Evolutionary conservation across 805 yeast genomes (phyloP), one percentile per base, ranked within the genome.

Genomic region (Priceomyces melissophilus): DNA sequence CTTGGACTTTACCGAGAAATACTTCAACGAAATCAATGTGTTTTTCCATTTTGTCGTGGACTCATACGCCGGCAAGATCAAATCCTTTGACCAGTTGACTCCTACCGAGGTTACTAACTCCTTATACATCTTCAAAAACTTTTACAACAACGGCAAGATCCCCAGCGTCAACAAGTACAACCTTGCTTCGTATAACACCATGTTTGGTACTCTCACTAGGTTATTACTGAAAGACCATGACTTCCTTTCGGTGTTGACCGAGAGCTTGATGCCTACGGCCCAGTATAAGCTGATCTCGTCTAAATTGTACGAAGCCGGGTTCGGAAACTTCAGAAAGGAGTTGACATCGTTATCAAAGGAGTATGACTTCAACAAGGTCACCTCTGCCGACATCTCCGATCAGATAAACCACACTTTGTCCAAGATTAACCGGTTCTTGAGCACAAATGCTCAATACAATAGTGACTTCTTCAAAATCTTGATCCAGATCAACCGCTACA

Each of bases 401-500:
- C 42, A 52, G 11, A 52, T 61, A 16, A 42, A 48, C 11, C 14
- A 16, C 13, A 52, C 49, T 11, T 43, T 62, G 16, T 30, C 40
- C 12, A 52, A 57, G 25, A 52, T 51, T 39, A 45, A 53, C 30
- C 37, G 35, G 9, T 48, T 49, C 39, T 46, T 52, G 27, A 42
- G 44, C n/a, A 39, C 31, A 11, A 32, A 27, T 26, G 23, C 39
- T 9, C 33, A 41, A 5, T 41, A 43, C 25, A 43, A 49, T 20
- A 34, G 42, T 4, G 40, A 41, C 26, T 52, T 48, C 38, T 58
- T 55, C 40, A 44, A 46, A 30, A 39, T 57, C 12, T 45, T 53
- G 17, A 48, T 61, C 38, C 61, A 57, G 37, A 43, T 55, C n/a
- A 48, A 54, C 30, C 47, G 61, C 15, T 60, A 58, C 43, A 53